phyloP scores from a whole-genome alignment of 2,329 filamentous ascomycete species.

The Diaporthe sp. region DNA sequence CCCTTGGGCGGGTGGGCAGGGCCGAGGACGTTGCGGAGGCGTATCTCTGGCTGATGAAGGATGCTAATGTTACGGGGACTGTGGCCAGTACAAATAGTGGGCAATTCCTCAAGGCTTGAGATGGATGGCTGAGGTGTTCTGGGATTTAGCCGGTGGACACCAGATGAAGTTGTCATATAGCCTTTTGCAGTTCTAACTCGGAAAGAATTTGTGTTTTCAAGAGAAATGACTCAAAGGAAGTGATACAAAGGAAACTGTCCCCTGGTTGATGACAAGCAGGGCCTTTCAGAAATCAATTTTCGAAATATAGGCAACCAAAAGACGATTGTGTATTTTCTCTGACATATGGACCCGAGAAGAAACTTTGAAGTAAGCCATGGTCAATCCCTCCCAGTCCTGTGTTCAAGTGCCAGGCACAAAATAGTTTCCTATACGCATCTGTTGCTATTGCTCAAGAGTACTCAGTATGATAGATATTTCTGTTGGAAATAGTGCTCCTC shows the following conservation, averaged over 20 bases:
- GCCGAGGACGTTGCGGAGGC: conserved; percentile 49
- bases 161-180: neutral
- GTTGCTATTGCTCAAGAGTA: neutral
- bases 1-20: conserved; percentile 42
- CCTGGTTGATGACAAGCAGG: neutral
- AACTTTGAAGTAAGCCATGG: neutral
- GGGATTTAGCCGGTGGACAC: too few relatives aligned
- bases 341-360: too few relatives aligned
- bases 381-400: neutral
- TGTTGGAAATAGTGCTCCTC: neutral
- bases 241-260: too few relatives aligned
- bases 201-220: neutral
- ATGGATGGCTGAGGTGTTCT: neutral
- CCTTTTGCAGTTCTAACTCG: neutral
- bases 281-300: neutral
- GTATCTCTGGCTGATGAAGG: conserved; percentile 49
- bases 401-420: neutral
- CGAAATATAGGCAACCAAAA: neutral
- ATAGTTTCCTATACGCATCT: neutral
- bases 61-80: conserved; percentile 46
- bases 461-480: neutral
- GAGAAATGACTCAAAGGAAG: neutral
- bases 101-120: conserved; percentile 38
- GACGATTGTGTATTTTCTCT: neutral
- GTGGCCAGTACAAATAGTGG: conserved; percentile 44